These are phyloP conservation scores for Lichtheimia hyalospora DNA, from an alignment of 371 early-diverging fungal species.

Conservation along the genomic window DNA sequence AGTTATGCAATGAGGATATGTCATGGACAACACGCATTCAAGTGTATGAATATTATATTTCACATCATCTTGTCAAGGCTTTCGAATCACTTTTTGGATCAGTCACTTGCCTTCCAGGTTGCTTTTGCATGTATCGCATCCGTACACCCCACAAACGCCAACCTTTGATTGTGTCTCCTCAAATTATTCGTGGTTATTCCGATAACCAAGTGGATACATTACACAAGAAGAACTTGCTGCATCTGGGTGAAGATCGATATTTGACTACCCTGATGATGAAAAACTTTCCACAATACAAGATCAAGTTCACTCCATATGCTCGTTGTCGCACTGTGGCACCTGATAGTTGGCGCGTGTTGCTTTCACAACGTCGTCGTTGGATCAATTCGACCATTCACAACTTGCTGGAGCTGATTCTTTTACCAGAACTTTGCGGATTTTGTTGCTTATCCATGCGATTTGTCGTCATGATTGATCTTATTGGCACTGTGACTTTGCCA, in stretches of 20 bases:
- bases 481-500: slow-evolving; percentile 96
- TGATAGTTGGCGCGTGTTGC: slow-evolving; percentile 82
- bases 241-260: slow-evolving; percentile 98
- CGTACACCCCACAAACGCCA: slow-evolving; percentile 75
- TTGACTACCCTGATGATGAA: slow-evolving; percentile 97
- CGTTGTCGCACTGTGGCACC: slow-evolving; percentile 95
- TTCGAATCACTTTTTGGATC: slow-evolving; percentile 95
- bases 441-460: slow-evolving; percentile 99
- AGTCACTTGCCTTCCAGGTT: slow-evolving; percentile 95
- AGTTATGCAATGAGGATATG: slow-evolving; percentile 73
- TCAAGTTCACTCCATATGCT: slow-evolving; percentile 94
- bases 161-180: slow-evolving; percentile 64
- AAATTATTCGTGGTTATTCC: slow-evolving; percentile 88
- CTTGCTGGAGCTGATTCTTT: slow-evolving; percentile 87
- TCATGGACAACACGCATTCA: slow-evolving; percentile 93
- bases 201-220: slow-evolving; percentile 94
- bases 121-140: slow-evolving; percentile 95
- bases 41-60: slow-evolving; percentile 95
- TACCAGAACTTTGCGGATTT: slow-evolving; percentile 94
- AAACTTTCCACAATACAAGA: slow-evolving; percentile 91
- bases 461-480: slow-evolving; percentile 92
- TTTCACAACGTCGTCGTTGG: slow-evolving; percentile 97
- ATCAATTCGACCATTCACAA: slow-evolving; percentile 99
- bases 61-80: slow-evolving; percentile 90
- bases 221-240: slow-evolving; percentile 97